Evolutionary conservation across 2,329 filamentous ascomycete genomes (phyloP).

Genomic region (Septoria petroselini): DNA sequence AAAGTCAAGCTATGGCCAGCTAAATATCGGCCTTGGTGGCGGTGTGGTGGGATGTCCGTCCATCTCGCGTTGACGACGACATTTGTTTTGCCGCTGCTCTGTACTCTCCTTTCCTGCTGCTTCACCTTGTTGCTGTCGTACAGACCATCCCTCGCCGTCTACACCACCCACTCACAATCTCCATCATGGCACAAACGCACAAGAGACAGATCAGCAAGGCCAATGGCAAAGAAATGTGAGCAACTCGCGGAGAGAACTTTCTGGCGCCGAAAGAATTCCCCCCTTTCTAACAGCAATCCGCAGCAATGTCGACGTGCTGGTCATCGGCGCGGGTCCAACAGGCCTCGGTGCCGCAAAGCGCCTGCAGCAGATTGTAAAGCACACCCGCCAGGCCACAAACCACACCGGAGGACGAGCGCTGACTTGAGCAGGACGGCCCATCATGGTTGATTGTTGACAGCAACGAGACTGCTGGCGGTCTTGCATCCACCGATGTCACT

Average conservation of each 20-base stretch:
- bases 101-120: constrained; percentile 3
- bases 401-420: constrained; percentile 6
- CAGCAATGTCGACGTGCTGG: constrained; percentile 91
- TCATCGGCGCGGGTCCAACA: constrained; percentile 96
- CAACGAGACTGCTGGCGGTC: constrained; percentile 86
- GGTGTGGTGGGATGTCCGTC: constrained; percentile 14
- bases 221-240: constrained; percentile 37
- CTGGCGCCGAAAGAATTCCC: background rate
- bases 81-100: background rate
- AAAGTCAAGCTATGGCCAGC: constrained; percentile 14
- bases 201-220: constrained; percentile 35
- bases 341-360: constrained; percentile 97
- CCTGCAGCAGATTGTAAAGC: constrained; percentile 84
- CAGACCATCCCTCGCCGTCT: background rate
- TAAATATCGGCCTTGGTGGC: constrained; percentile 13
- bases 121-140: background rate
- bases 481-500: constrained; percentile 92
- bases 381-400: background rate
- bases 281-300: background rate
- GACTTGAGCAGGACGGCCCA: constrained; percentile 65
- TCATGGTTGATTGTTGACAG: constrained; percentile 97
- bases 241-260: constrained; percentile 1
- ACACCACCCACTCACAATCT: background rate
- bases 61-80: constrained; percentile 4
- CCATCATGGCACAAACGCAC: constrained; percentile 26